phyloP scores from a whole-genome alignment of 108 stramenopile species.

The Cyclotella baltica region DNA sequence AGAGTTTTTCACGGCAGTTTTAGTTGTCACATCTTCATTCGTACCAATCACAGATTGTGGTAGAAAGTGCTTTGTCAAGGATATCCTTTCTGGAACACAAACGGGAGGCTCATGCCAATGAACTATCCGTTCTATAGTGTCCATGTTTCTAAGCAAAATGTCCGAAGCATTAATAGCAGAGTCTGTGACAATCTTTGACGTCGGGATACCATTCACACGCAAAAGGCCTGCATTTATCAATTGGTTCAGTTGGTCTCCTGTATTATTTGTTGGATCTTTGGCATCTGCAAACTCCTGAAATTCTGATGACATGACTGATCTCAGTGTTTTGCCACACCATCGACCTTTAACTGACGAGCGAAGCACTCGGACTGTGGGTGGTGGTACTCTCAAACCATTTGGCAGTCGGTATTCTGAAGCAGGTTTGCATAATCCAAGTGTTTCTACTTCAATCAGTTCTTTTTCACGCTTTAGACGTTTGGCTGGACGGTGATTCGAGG shows the following conservation, averaged over 20 bases:
- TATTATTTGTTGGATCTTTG: neutral
- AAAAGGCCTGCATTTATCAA: constrained; percentile 60
- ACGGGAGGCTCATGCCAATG: constrained; percentile 90
- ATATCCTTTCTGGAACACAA: constrained; percentile 55
- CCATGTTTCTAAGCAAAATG: constrained; percentile 67
- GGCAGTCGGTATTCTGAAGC: constrained; percentile 47
- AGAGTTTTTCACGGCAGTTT: neutral
- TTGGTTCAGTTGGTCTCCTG: constrained; percentile 27
- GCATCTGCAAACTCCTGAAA: constrained; percentile 55
- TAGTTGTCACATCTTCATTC: constrained; percentile 24
- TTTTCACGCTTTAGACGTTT: constrained; percentile 57
- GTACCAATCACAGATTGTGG: constrained; percentile 38
- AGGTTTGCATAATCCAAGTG: constrained; percentile 48
- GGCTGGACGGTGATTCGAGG: constrained; percentile 46
- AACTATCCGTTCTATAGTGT: constrained; percentile 65
- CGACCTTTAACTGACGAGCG: constrained; percentile 70
- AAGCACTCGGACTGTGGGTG: constrained; percentile 60
- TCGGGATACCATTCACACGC: constrained; percentile 62
- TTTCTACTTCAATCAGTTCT: constrained; percentile 53
- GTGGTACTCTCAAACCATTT: constrained; percentile 69
- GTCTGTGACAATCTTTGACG: constrained; percentile 26
- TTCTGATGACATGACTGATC: constrained; percentile 61
- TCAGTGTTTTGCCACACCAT: constrained; percentile 74
- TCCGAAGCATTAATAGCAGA: constrained; percentile 10
- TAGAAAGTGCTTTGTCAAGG: constrained; percentile 59